Evolutionary conservation across 1,139 yeast genomes (phyloP), one percentile per base, ranked within the genome.

Genomic region (Taiozyma sp.): DNA sequence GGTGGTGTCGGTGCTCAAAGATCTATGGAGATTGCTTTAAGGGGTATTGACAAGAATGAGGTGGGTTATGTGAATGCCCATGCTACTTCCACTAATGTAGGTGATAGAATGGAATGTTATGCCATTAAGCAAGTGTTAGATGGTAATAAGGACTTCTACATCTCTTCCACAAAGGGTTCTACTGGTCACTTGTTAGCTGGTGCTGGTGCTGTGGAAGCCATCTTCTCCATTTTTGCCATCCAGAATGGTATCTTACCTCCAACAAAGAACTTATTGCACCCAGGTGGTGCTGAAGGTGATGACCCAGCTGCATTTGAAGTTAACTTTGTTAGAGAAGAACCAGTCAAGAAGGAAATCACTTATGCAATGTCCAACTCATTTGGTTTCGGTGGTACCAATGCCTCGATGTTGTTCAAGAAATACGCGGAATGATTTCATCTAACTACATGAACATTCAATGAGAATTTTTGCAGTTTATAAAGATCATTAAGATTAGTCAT

Each of bases 341-440:
- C 84, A 6, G 19, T 51, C 3, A 51, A 66, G 19, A 70, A 67
- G 40, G 61, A 65, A 4, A 64, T 88, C 10, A 62, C 75, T 8
- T 75, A 78, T 57, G 97, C 93, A 0, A 58, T 95, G 59, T 81
- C 90, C 50, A 95, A 95, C 64, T 88, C 97, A 58, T 93, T 95
- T 71, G 99, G 99, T 0, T 93, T 95, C 71, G 99, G 99, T 9
- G 99, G 99, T 14, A 90, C 95, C 8, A 95, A 95, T 67, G 85
- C 95, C 14, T 78, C 95, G 2, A 58, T 88, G 14, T 72, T 75
- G 53, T 80, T 80, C 62, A 73, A 70, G 49, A 73, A 67, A 55
- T 72, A 58, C 47, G 26, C 11, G 26, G 49, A 54, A 13, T 26
- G 19, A 32, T n/a, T 13, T 32, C 35, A 7, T 7, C 10, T 30